Conservation (phyloP, 208 protist species). For the Leishmania braziliensis region DNA sequence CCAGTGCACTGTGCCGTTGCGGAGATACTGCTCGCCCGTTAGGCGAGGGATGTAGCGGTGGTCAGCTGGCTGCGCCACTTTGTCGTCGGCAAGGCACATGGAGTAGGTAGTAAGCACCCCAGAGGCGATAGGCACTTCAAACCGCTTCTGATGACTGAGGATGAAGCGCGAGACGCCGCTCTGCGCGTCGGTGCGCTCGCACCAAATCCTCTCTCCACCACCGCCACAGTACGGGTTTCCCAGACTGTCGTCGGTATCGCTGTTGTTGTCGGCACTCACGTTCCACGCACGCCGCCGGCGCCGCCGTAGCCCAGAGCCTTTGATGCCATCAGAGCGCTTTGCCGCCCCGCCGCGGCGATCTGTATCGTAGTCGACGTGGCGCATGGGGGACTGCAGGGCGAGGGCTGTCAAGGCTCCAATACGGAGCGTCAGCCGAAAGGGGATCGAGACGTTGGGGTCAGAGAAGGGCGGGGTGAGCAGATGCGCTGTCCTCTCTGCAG, state of each 20-base stretch:
- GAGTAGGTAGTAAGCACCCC: conserved; percentile 15
- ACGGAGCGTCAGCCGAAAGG: conserved; percentile 6
- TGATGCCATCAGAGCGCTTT: background rate
- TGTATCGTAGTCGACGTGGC: too few species aligned
- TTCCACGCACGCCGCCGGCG: background rate
- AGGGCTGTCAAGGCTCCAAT: conserved; percentile 18
- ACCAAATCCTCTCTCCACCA: background rate
- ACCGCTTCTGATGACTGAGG: background rate
- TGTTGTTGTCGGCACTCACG: background rate
- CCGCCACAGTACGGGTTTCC: background rate
- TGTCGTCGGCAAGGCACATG: background rate
- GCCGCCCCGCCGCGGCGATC: background rate
- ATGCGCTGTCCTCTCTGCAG: background rate
- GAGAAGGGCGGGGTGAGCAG: background rate
- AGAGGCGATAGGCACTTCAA: conserved; percentile 17
- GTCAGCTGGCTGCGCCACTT: background rate
- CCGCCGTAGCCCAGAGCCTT: background rate
- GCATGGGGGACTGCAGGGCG: conserved; percentile 8
- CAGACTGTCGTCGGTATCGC: background rate
- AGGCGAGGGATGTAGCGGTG: background rate
- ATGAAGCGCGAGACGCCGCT: conserved; percentile 3
- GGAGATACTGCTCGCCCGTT: conserved; percentile 8
- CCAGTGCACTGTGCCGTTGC: conserved; percentile 30
- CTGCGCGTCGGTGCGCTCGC: background rate
- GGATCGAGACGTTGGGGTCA: background rate